These are phyloP conservation scores for Aspergillus amoenus DNA, from an alignment of 2,329 filamentous ascomycete genomes.

Conservation along the genomic window DNA sequence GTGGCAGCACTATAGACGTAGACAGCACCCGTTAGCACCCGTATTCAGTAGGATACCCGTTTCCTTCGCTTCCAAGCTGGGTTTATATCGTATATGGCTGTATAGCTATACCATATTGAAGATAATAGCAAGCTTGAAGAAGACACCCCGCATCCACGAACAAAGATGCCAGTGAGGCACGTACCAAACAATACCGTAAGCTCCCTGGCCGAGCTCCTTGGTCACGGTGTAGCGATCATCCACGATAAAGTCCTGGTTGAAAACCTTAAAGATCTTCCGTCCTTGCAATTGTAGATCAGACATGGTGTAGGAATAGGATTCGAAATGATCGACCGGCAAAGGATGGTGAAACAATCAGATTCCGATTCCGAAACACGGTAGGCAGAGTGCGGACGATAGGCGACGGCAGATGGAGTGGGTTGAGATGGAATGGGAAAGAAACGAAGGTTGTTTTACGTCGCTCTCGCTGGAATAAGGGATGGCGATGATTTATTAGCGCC, in stretches of 20 bases:
- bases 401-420: neutral
- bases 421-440: neutral
- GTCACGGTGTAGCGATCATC: conserved; percentile 98
- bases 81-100: neutral
- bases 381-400: neutral
- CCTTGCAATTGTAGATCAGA: conserved; percentile 62
- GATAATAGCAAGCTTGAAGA: neutral
- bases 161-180: conserved; percentile 28
- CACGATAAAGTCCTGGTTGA: conserved; percentile 99
- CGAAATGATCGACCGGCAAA: conserved; percentile 12
- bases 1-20: conserved; percentile 70
- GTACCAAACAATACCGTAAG: conserved; percentile 98
- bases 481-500: conserved; percentile 4
- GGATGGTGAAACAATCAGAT: conserved; percentile 1
- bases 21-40: conserved; percentile 17
- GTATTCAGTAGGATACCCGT: neutral
- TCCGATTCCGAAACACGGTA: neutral
- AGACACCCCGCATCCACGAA: neutral
- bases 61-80: neutral
- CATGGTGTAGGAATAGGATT: conserved; percentile 43
- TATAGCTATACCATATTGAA: neutral
- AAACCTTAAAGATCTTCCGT: conserved; percentile 97
- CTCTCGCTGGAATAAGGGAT: conserved; percentile 1
- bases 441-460: neutral
- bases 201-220: conserved; percentile 96